Base-by-base conservation (phyloP, 2,329 filamentous ascomycete species). In the Harringtonia lauricola region DNA sequence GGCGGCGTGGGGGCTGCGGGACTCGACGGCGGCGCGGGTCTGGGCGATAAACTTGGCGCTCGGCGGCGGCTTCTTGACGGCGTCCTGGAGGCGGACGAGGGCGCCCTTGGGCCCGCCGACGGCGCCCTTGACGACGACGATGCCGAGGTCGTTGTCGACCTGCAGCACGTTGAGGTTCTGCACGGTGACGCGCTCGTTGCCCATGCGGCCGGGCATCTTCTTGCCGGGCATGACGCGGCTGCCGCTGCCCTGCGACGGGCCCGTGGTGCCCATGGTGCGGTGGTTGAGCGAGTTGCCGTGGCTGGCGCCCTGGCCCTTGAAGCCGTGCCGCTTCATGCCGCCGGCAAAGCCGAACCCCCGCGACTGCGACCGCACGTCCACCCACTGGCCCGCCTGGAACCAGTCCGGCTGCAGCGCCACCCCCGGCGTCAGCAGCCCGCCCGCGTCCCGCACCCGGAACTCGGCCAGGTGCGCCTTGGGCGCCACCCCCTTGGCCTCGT, bases 191-290 rank as follows among this genome's bases (percentile, higher is more conserved):
- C 78, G 79, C 63, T 94, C 76, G 52, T 83, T 85, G 51, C 92
- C 92, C 92, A 98, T 96, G 47, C 86, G 79, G 44, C 92, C 92
- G 4, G 92, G 79, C 92, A 98, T 98, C 68, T 88, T 92, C 78
- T 98, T 98, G 48, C 92, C 92, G 0, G 92, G 92, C 59, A 88
- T 70, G 21, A 98, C 90, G 65, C 92, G 79, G 50, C 86, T 94
- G 66, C 92, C 92, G 59, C 84, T 81, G 51, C 92, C 92, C 65
- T 98, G 92, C 54, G 83, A 85, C 47, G 84, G 86, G 61, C 92
- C 92, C 8, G 83, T 75, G 29, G 87, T 90, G 71, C 92, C 92
- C 67, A 95, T 86, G 24, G 85, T 85, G 58, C 92, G 78, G 72
- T 98, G 92, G 58, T 86, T 88, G 67, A 88, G 80, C 59, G 89